These are phyloP conservation scores for Groenewaldozyma tartarivorans DNA, from an alignment of 805 yeast genomes.

Conservation along the genomic window DNA sequence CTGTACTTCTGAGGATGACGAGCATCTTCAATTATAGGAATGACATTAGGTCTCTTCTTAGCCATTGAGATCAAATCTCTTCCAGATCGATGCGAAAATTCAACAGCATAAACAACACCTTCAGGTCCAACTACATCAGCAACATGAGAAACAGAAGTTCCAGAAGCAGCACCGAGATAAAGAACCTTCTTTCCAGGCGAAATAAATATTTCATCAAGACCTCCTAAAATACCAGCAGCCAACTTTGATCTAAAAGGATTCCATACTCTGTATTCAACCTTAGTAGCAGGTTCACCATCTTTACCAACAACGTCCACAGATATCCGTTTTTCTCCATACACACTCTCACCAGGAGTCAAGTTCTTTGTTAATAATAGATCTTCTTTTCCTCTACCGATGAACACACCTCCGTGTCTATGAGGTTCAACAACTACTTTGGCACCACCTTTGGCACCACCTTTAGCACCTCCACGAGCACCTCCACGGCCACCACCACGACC, in stretches of 20 bases:
- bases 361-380: slow-evolving; percentile 95
- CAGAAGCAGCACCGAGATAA: slow-evolving; percentile 98
- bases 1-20: slow-evolving; percentile 99
- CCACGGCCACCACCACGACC: slow-evolving; percentile 44
- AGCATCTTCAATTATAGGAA: slow-evolving; percentile 98
- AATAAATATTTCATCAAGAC: slow-evolving; percentile 94
- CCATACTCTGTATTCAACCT: slow-evolving; percentile 99
- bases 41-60: slow-evolving; percentile 98
- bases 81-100: slow-evolving; percentile 99
- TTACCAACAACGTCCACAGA: slow-evolving; percentile 85
- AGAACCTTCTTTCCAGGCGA: slow-evolving; percentile 97
- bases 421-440: slow-evolving; percentile 97
- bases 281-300: slow-evolving; percentile 58
- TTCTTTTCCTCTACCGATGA: slow-evolving; percentile 99
- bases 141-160: slow-evolving; percentile 98
- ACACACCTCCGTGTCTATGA: slow-evolving; percentile 96
- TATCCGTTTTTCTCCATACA: slow-evolving; percentile 96
- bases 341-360: slow-evolving; percentile 96
- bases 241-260: slow-evolving; percentile 99
- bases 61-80: slow-evolving; percentile 99
- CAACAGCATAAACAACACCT: slow-evolving; percentile 98
- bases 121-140: slow-evolving; percentile 98
- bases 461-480: slow-evolving; percentile 49
- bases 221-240: slow-evolving; percentile 99
- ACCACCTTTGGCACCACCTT: slow-evolving; percentile 52